phyloP scores from a whole-genome alignment of 768 basidiomycete species.

The Termitomyces sp. region DNA sequence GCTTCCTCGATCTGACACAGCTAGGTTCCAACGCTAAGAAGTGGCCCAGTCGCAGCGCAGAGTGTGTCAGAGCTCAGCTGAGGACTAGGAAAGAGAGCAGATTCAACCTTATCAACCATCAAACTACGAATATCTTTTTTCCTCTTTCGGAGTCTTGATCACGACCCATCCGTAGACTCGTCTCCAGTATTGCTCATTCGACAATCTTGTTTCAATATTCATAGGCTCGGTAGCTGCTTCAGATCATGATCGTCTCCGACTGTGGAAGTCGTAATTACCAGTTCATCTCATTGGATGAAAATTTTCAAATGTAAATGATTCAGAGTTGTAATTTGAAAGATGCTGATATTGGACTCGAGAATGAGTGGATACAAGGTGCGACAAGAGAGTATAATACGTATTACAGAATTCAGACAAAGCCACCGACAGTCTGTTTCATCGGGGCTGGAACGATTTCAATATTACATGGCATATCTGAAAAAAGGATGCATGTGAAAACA shows the following conservation, averaged over 20 bases:
- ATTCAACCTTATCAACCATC: neutral
- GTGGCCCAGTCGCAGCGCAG: neutral
- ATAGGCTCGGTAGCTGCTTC: too few relatives aligned
- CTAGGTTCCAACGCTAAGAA: neutral
- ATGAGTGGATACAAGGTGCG: conserved; percentile 17
- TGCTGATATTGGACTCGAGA: conserved; percentile 16
- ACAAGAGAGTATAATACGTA: conserved; percentile 20
- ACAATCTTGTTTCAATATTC: neutral
- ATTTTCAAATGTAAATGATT: neutral
- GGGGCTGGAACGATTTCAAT: conserved; percentile 7
- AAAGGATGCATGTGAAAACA: conserved; percentile 3
- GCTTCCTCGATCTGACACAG: neutral
- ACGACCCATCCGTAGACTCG: neutral
- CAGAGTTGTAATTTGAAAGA: neutral
- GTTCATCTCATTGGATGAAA: neutral
- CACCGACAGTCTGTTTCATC: conserved; percentile 6
- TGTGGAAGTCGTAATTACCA: neutral
- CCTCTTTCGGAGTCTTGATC: neutral
- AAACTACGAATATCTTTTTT: too few relatives aligned
- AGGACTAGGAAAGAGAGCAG: neutral
- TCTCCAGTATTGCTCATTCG: too few relatives aligned
- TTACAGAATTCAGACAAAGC: conserved; percentile 16
- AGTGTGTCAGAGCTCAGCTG: conserved; percentile 4
- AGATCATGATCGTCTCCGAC: too few relatives aligned
- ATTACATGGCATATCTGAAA: conserved; percentile 52